Base-by-base conservation (phyloP, 2,329 filamentous ascomycete species). In the Cyphellophora attinorum region DNA sequence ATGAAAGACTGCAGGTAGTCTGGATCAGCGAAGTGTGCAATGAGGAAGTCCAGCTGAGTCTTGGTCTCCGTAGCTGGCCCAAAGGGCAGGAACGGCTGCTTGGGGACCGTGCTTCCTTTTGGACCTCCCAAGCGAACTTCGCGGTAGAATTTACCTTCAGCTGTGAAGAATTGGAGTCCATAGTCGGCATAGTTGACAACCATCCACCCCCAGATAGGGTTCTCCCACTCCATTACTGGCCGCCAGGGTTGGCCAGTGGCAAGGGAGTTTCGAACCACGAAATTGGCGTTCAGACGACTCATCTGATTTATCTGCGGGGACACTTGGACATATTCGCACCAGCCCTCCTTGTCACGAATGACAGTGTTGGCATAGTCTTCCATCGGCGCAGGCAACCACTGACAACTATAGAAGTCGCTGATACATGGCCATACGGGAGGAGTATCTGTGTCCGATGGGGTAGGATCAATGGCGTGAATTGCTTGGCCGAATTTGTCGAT, bases 401-500 rank as follows among this genome's bases (percentile, higher is more conserved):
- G n/a, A n/a, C n/a, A n/a, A n/a, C n/a, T n/a, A n/a, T n/a, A n/a
- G n/a, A n/a, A n/a, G n/a, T n/a, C n/a, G n/a, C n/a, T n/a, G n/a
- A n/a, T n/a, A n/a, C n/a, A n/a, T n/a, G n/a, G n/a, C n/a, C n/a
- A n/a, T n/a, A n/a, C n/a, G n/a, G n/a, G n/a, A n/a, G n/a, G n/a
- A n/a, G n/a, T n/a, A n/a, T n/a, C n/a, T n/a, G n/a, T n/a, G n/a
- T n/a, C n/a, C n/a, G n/a, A n/a, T n/a, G n/a, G n/a, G n/a, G n/a
- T n/a, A n/a, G n/a, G n/a, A n/a, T n/a, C n/a, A n/a, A n/a, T n/a
- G n/a, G n/a, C n/a, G n/a, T n/a, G 49, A 15, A 65, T 33, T 6
- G 50, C 48, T 31, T 68, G 66, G 1, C 66, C 66, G 29, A 69
- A 69, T 42, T 68, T 68, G 49, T 70, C 66, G 19, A 70, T 50